Evolutionary conservation across 208 protist genomes (phyloP), one percentile per base, ranked within the genome.

Genomic region (Leishmania gerbilli): DNA sequence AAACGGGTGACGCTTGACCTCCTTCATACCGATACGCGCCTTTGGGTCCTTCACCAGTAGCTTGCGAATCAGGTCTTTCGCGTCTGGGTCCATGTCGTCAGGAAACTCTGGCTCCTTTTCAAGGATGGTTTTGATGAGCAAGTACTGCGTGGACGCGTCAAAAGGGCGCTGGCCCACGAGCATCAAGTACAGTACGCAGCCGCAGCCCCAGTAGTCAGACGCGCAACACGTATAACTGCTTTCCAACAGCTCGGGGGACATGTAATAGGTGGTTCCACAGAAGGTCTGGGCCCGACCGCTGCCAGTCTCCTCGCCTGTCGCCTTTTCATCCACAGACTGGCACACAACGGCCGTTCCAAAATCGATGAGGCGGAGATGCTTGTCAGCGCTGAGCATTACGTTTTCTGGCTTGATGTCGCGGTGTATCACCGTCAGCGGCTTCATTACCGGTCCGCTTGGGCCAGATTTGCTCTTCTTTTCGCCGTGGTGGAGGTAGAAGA

Each of bases 321-420:
- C 85, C 77, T 89, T 85, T 68, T 95, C 92, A 72, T 91, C 90
- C 7, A 91, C 88, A 19, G 89, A 91, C 34, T 94, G 88, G 74
- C 89, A 94, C 53, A 92, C 87, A 19, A 98, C 92, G 19, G 96
- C 96, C 21, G 98, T 96, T 77, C 98, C 98, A 87, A 99, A 99
- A 85, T 99, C 98, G 65, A 99, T 99, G 19, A 99, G 90, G 82
- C 95, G 96, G 72, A 99, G 82, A 75, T 99, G 98, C 68, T 96
- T 97, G 79, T 90, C 90, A 27, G 79, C 84, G 72, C 86, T 95
- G 55, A 99, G 86, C 87, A 99, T 95, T 53, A 99, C 94, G 84
- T 99, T 99, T 83, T 99, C 97, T 17, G 98, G 98, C 84, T 99
- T 99, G 62, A 99, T 93, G 83, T 99, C 98, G 67, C 98, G 86